Evolutionary conservation across 768 basidiomycete genomes (phyloP), one percentile per base, ranked within the genome.

Genomic region (Russula lepida): DNA sequence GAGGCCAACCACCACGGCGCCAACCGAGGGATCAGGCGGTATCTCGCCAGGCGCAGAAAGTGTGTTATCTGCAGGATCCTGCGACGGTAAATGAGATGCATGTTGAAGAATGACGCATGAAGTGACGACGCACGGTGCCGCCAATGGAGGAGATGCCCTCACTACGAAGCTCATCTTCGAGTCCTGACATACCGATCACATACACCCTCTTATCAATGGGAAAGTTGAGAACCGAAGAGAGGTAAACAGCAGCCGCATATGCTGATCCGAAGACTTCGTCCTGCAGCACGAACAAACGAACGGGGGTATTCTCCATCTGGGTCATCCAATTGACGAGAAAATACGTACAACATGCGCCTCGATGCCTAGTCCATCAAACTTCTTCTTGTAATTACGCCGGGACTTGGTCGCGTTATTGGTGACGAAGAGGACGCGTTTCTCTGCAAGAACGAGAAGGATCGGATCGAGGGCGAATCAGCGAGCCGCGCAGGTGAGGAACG

Each of bases 331-430:
- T 28, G 46, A 28, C 50, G 41, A 30, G 23, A 15, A 46, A 28
- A n/a, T 47, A 75, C 89, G 73, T 73, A 97, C 95, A 68, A 89
- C 86, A 70, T 85, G 79, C 35, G 85, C 92, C 70, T 92, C 79
- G 37, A 98, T 79, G 43, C 90, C 93, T 55, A 98, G 81, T 68
- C 84, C 79, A 73, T 98, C 92, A 71, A 99, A 97, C 73, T 95
- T 95, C 48, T 75, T 75, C 78, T 92, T 94, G 82, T 95, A 95
- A 71, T 75, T 85, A 71, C 75, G 83, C 64, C 97, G 78, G 6
- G 93, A 95, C 75, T 98, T 95, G 58, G 87, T 91, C 49, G 95
- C 95, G 71, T 98, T 99, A 76, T 99, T 99, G 19, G 95, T 98
- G 54, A 97, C 94, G 69, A 98, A 98, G 11, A 98, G 74, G 33